phyloP scores from a whole-genome alignment of 139 green algal species.

The Haematococcus lacustris region DNA sequence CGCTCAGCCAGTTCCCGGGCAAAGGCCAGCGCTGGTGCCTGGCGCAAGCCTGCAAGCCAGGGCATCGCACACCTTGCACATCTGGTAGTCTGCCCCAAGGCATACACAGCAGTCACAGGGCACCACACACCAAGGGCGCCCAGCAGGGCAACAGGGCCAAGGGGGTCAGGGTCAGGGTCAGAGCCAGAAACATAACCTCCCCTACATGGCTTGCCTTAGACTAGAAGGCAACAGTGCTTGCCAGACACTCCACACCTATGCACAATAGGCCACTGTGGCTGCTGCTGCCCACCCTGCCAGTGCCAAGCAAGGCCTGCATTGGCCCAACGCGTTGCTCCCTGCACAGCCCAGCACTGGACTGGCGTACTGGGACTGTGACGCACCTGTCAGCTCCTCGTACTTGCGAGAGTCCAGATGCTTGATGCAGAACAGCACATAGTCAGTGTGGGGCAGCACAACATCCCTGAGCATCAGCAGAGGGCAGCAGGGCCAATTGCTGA shows the following conservation, averaged over 20 bases:
- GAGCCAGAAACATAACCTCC: neutral
- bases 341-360: too few relatives aligned
- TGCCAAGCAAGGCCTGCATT: too few relatives aligned
- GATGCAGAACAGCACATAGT: constrained; percentile 64
- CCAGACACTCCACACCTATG: neutral
- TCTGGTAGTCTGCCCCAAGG: too few relatives aligned
- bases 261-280: neutral
- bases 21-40: constrained; percentile 43
- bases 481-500: neutral
- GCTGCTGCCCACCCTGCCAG: neutral
- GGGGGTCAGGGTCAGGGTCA: neutral
- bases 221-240: neutral
- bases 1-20: constrained; percentile 37
- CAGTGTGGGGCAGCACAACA: constrained; percentile 56
- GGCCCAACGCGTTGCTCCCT: too few relatives aligned
- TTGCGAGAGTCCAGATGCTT: constrained; percentile 44
- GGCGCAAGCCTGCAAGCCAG: constrained; percentile 29
- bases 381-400: constrained; percentile 26
- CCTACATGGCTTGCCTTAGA: too few relatives aligned
- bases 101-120: too few relatives aligned
- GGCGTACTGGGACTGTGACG: neutral
- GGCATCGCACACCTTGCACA: neutral
- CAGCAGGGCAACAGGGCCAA: neutral
- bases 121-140: too few relatives aligned
- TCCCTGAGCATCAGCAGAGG: constrained; percentile 12